Percentiles rank a stretch among this genome's conserved stretches.
Conservation (phyloP, 352 stramenopile species). For the Phytophthora kernoviae region DNA sequence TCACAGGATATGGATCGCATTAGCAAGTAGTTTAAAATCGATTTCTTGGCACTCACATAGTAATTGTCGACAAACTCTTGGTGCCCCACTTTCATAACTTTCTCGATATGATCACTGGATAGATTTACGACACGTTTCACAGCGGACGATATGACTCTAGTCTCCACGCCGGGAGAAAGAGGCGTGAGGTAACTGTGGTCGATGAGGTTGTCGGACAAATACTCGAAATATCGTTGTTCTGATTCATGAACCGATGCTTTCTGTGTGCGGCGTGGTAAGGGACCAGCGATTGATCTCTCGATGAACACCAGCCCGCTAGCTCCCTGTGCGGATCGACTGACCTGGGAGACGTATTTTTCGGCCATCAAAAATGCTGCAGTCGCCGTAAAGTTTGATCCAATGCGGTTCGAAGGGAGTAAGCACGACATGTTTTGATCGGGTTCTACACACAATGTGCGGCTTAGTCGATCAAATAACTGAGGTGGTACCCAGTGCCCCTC, state of each 20-base stretch:
- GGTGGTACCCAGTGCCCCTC: slow-evolving; percentile 6
- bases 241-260: not conserved
- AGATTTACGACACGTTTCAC: slow-evolving; percentile 53
- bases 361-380: slow-evolving; percentile 50
- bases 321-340: slow-evolving; percentile 4
- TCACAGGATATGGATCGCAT: slow-evolving; percentile 42
- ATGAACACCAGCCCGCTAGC: slow-evolving; percentile 19
- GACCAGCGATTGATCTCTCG: not conserved
- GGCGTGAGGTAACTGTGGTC: slow-evolving; percentile 47
- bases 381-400: slow-evolving; percentile 70
- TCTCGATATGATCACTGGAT: slow-evolving; percentile 43
- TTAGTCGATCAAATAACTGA: slow-evolving; percentile 67
- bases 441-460: slow-evolving; percentile 75
- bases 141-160: slow-evolving; percentile 50
- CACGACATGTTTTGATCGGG: slow-evolving; percentile 60
- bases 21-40: slow-evolving; percentile 77
- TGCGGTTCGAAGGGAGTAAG: slow-evolving; percentile 72
- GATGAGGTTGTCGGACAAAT: slow-evolving; percentile 47
- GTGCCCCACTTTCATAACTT: slow-evolving; percentile 42
- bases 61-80: slow-evolving; percentile 66
- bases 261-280: not conserved
- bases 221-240: slow-evolving; percentile 66
- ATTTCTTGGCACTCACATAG: slow-evolving; percentile 71
- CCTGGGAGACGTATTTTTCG: slow-evolving; percentile 38
- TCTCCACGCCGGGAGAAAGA: slow-evolving; percentile 36